Base-by-base conservation (phyloP, 2,329 filamentous ascomycete genomes). In the Chaetothyriales sp. region DNA sequence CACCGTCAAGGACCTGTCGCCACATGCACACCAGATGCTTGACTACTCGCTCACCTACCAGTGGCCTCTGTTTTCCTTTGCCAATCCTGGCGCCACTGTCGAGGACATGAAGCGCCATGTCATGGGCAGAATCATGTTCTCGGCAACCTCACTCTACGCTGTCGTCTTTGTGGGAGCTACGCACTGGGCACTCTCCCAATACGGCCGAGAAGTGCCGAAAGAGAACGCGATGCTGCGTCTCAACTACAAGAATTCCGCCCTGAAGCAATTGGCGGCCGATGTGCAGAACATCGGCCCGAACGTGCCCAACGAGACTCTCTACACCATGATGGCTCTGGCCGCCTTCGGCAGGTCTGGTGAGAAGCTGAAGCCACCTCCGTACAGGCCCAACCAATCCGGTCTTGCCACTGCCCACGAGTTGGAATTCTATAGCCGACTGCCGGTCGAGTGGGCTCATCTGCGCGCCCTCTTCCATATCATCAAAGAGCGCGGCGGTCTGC, bases 141-240 rank as follows among this genome's bases (percentile, higher is more conserved):
- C 46, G 29, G 47, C 40, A 5, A 46, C 53, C 18, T 48, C 53
- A 18, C 52, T 55, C 22, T 52, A 51, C 43, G 44, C 50, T n/a
- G 48, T 52, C 20, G 50, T 55, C 19, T 55, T 52, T 33, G 53
- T 51, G 18, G 53, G 48, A 20, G 53, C 53, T 37, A 55, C 53
- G n/a, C 53, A 55, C 43, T 48, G 48, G 19, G 53, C 53, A 9
- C 48, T 44, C 29, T 43, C 48, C 45, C 53, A 45, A n/a, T 20
- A 44, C 15, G 48, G 48, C 18, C 19, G 28, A 28, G 44, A 53
- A 8, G 44, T 22, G 18, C 28, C 37, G n/a, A 25, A 43, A 13
- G 20, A 29, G 9, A 51, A 52, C 25, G 33, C 18, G 2, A 47
- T 49, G 15, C 43, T 55, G 18, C 47, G 50, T 2, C 44, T 55